These are phyloP conservation scores for Claviceps paspali DNA, from an alignment of 2,329 filamentous ascomycete genomes.

Conservation along the genomic window DNA sequence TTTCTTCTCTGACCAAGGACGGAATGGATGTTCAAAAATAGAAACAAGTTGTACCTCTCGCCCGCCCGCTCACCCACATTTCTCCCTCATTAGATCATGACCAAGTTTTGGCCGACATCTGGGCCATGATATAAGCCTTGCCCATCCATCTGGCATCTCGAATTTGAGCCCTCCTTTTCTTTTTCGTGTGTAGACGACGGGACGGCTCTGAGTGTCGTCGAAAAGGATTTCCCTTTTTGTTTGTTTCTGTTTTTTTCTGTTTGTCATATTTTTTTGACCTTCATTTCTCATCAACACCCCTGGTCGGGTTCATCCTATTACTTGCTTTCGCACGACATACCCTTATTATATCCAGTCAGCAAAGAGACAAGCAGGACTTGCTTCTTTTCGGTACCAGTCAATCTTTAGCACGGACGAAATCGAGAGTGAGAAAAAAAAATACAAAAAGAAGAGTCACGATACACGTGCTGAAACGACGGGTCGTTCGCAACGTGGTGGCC, in stretches of 20 bases:
- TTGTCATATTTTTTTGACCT: too few species aligned
- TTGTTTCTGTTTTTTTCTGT: conserved; percentile 23
- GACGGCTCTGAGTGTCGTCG: conserved; percentile 37
- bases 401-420: conserved; percentile 10
- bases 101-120: too few species aligned
- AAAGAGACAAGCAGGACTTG: conserved; percentile 40
- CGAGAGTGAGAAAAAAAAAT: neutral
- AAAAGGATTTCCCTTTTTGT: conserved; percentile 23
- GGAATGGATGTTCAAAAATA: conserved; percentile 29
- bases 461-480: conserved; percentile 4
- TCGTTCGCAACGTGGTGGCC: conserved; percentile 3
- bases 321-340: neutral
- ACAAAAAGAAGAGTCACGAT: neutral
- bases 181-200: conserved; percentile 25
- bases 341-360: neutral
- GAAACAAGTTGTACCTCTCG: too few species aligned
- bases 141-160: conserved; percentile 25
- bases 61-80: too few species aligned
- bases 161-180: conserved; percentile 23
- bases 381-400: conserved; percentile 25
- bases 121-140: conserved; percentile 44
- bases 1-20: too few species aligned
- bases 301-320: conserved; percentile 17
- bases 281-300: conserved; percentile 16
- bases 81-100: too few species aligned